Evolutionary conservation across 345 rosid species (phyloP).

Genomic region (Eutrema japonicum): DNA sequence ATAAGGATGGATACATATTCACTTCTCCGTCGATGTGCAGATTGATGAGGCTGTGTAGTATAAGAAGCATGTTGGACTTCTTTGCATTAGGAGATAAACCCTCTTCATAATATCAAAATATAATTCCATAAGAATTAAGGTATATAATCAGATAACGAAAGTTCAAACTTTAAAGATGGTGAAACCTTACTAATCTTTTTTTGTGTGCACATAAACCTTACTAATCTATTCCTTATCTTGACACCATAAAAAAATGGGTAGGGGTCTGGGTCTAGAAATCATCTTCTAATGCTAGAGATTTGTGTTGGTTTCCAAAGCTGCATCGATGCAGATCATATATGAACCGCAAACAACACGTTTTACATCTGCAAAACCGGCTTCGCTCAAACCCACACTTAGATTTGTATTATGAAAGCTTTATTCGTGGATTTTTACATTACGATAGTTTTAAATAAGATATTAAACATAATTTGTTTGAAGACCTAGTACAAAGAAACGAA

Average conservation of each 20-base stretch:
- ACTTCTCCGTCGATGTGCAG: too few relatives aligned
- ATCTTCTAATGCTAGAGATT: not conserved
- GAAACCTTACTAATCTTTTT: not conserved
- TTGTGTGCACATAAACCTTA: not conserved
- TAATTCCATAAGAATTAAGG: too few relatives aligned
- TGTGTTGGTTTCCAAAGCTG: not conserved
- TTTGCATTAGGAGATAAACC: not conserved
- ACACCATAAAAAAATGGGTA: not conserved
- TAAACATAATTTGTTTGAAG: not conserved
- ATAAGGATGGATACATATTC: too few relatives aligned
- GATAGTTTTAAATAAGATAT: not conserved
- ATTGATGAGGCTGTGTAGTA: too few relatives aligned
- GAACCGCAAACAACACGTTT: too few relatives aligned
- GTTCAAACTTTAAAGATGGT: not conserved
- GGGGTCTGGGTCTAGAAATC: not conserved
- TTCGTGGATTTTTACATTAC: not conserved
- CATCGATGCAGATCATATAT: not conserved
- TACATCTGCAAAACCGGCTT: too few relatives aligned
- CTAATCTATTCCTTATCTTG: not conserved
- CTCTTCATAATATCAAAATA: not conserved
- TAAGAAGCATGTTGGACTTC: too few relatives aligned
- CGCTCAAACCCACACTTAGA: too few relatives aligned
- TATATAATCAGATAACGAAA: not conserved
- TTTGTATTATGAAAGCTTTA: not conserved
- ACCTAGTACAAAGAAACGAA: not conserved